These are phyloP conservation scores for Inga leiocalycina DNA, from an alignment of 306 rosid species.

Conservation along the genomic window DNA sequence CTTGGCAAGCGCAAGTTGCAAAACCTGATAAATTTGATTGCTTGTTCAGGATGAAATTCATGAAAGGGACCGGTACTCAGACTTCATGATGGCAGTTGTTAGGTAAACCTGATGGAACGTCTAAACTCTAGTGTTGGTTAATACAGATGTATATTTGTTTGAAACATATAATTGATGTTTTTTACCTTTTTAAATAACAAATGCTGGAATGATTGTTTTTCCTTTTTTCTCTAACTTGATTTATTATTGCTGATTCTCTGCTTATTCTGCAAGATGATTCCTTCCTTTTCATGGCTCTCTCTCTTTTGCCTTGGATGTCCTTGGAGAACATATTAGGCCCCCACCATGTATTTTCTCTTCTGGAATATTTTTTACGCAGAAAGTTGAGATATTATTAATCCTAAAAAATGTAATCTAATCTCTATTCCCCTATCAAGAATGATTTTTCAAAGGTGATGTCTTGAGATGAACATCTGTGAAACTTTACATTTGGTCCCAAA, in stretches of 20 bases:
- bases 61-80: slow-evolving; percentile 94
- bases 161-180: slow-evolving; percentile 1
- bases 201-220: neutral
- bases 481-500: neutral
- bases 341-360: neutral
- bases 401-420: neutral
- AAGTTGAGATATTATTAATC: neutral
- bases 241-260: neutral
- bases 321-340: neutral
- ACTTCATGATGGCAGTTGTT: slow-evolving; percentile 82
- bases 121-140: slow-evolving; percentile 26
- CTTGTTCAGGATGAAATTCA: slow-evolving; percentile 90
- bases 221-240: neutral
- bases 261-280: slow-evolving; percentile 1
- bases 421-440: neutral
- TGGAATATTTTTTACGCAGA: neutral
- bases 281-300: neutral
- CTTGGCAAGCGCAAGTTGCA: slow-evolving; percentile 21
- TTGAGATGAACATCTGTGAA: neutral
- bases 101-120: slow-evolving; percentile 48
- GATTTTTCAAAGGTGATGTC: neutral
- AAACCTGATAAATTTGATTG: slow-evolving; percentile 32
- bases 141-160: slow-evolving; percentile 15
- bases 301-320: neutral
- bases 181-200: neutral